Base-by-base conservation (phyloP, 805 yeast genomes). In the Metschnikowia noctiluminum region DNA sequence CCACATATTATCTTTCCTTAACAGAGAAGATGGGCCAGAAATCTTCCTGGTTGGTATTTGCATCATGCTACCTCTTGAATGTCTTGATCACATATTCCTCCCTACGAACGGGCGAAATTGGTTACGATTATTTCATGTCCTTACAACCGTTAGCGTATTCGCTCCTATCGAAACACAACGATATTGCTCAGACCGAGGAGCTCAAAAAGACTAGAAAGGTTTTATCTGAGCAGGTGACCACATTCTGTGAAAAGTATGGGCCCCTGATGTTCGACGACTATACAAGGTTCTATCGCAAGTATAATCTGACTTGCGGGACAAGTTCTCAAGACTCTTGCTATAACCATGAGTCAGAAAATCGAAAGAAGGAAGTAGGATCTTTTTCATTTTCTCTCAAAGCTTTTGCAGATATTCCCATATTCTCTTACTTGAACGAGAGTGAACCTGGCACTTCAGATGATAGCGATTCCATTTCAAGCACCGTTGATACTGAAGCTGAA, bases 61-160 rank as follows among this genome's bases (percentile, higher is more conserved):
- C 60, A 11, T 40, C 59, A 4, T 70, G 67, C 51, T 72, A 71
- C 50, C 57, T 62, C 10, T 65, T 66, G 65, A 66, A 70, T 28
- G 66, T 71, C 2, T 58, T 69, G 30, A 71, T 74, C 15, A 72
- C 77, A 0, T 72, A 68, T 52, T 71, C 76, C 0, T 68, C 75
- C 6, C 62, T 72, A 35, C 53, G 76, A 42, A 64, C 66, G 6
- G 77, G 77, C 3, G 77, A 72, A 46, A 67, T 65, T 41, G 77
- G 76, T 2, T 64, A 70, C 37, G 76, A 71, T 51, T 66, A 67
- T 46, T 71, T 70, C 59, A 70, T 70, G 46, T 67, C 75, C 6
- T 61, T 72, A 47, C 59, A 57, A 41, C 77, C 77, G 7, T 59
- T 72, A 30, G 61, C 70, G 32, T 60, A 67, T 44, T 62, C 74